A percentile compares a stretch with the other conserved stretches of the same genome.
These are phyloP conservation scores for Cnidoscolus chayamansa DNA, from an alignment of 441 rosid genomes.

Conservation along the genomic window DNA sequence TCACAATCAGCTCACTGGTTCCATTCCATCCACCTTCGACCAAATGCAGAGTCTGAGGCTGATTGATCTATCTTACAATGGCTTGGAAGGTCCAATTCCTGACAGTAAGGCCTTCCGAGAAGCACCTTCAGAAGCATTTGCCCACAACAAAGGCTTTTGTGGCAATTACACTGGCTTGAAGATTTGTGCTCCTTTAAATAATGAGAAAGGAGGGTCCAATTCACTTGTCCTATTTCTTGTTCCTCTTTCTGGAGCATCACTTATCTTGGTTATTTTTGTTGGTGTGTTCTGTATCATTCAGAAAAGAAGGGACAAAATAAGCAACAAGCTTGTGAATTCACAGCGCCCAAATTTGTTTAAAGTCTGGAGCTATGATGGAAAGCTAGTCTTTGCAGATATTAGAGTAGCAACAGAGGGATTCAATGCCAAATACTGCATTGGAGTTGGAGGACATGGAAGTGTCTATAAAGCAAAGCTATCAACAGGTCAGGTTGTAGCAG, in stretches of 20 bases:
- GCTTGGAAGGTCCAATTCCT: constrained; percentile 41
- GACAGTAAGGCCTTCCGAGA: constrained; percentile 28
- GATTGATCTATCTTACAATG: constrained; percentile 35
- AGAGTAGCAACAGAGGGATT: constrained; percentile 31
- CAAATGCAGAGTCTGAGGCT: constrained; percentile 25
- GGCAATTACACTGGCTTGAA: constrained; percentile 26
- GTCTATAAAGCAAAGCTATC: constrained; percentile 39
- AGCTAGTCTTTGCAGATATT: constrained; percentile 29
- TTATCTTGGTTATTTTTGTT: background rate
- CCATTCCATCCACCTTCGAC: constrained; percentile 25
- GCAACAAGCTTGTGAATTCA: background rate
- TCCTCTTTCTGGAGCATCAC: constrained; percentile 16
- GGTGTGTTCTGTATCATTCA: background rate
- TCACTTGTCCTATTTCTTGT: constrained; percentile 11
- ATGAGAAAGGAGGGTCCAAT: background rate
- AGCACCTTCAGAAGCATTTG: constrained; percentile 29
- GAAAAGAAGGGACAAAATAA: background rate
- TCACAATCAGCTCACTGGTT: constrained; percentile 33
- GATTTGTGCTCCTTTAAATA: constrained; percentile 13
- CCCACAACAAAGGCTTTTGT: constrained; percentile 37
- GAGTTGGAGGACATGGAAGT: constrained; percentile 36
- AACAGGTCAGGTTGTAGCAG: constrained; percentile 30
- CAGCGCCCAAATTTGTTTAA: constrained; percentile 19
- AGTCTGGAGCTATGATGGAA: constrained; percentile 32
- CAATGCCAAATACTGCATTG: constrained; percentile 32